Base-by-base conservation (phyloP, 208 protist genomes). In the Sergeia podlipaevii region DNA sequence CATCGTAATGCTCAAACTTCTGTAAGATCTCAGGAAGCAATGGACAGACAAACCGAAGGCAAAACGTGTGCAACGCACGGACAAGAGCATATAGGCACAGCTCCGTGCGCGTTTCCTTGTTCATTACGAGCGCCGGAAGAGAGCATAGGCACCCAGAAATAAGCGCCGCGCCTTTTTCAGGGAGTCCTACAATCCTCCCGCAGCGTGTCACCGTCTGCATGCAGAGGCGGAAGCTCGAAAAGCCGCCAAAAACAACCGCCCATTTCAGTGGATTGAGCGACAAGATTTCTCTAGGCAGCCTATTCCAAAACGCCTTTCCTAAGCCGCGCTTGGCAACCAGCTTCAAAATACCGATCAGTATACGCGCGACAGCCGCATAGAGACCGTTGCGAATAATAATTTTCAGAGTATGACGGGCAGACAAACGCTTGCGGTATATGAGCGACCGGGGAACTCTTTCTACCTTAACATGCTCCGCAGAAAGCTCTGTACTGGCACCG, bases 251-350 rank as follows among this genome's bases (percentile, higher is more conserved):
- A 23, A 95, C 62, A 17, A 58, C 65, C 2, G 78, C 77, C 84
- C 83, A 95, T 32, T 89, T 91, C 4, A 89, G 52, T 6, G 87
- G 84, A 65, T 91, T 63, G 38, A 90, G 63, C 8, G 87, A 95
- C 11, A 83, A 58, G 45, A 95, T 52, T 49, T 95, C 83, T 7
- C 56, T 57, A 26, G 60, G 52, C 23, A 90, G 5, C 30, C 56
- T 33, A 18, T 42, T 55, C 20, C 70, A 43, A 27, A 90, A 70
- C 13, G 41, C 51, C 6, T 32, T 42, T 2, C 54, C 38, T 13
- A 90, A 18, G 2, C 83, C 87, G 20, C 65, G 41, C 48, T 79
- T 83, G 17, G 67, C 73, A 6, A 91, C 18, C 2, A 60, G 63
- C 39, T 90, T 95, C 11, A 89, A 29, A 7, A 95, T 52, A 23